These are phyloP conservation scores for Aspergillus jensenii DNA, from an alignment of 2,329 filamentous ascomycete genomes.

Conservation along the genomic window DNA sequence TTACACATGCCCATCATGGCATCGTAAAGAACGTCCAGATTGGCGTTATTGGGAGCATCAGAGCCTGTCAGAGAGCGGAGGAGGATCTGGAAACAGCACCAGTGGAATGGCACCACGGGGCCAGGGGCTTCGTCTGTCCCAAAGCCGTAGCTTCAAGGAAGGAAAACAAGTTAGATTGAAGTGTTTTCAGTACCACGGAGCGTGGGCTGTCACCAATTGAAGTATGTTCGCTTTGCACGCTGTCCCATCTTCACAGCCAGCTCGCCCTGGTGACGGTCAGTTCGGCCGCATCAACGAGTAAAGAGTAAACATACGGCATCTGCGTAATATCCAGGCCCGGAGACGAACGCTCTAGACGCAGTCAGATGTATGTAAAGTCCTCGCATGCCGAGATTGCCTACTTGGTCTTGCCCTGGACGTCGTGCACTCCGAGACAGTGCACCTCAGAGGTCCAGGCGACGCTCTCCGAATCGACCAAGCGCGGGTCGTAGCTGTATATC, in stretches of 20 bases:
- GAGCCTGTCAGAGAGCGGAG: conserved; percentile 17
- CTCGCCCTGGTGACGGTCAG: conserved; percentile 18
- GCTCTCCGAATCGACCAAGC: conserved; percentile 16
- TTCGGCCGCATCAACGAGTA: too few relatives aligned
- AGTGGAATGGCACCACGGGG: conserved; percentile 23
- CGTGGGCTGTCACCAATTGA: conserved; percentile 12
- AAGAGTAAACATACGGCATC: conserved; percentile 13
- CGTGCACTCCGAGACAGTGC: conserved; percentile 17
- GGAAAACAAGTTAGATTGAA: background rate
- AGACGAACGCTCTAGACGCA: conserved; percentile 16
- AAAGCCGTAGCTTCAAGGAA: conserved; percentile 17
- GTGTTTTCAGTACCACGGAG: background rate
- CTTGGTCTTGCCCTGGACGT: conserved; percentile 13
- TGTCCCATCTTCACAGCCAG: conserved; percentile 17
- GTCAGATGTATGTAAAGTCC: background rate
- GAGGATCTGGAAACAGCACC: conserved; percentile 23
- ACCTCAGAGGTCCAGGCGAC: conserved; percentile 21
- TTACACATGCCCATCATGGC: conserved; percentile 18
- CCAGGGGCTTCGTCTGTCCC: conserved; percentile 19
- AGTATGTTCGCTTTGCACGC: conserved; percentile 8
- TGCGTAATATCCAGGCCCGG: conserved; percentile 22
- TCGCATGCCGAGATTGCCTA: background rate
- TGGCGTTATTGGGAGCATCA: conserved; percentile 12
- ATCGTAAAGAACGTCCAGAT: conserved; percentile 19
- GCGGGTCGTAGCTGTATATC: conserved; percentile 22